A percentile compares a stretch with the other conserved stretches of the same genome.
Conservation (phyloP, 2,329 filamentous ascomycete species). For the Pleomassaria siparia region DNA sequence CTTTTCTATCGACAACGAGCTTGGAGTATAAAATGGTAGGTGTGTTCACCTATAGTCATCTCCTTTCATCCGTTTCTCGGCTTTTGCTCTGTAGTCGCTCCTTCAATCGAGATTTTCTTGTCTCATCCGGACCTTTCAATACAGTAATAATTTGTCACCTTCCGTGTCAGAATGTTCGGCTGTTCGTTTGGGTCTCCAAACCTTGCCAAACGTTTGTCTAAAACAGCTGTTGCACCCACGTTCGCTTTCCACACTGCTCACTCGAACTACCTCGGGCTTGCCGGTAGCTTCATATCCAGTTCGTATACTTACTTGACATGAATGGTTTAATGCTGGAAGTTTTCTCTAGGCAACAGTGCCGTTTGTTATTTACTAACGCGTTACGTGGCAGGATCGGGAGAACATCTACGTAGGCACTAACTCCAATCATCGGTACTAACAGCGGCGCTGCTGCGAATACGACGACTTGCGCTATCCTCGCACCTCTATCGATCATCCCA, state of each 20-base stretch:
- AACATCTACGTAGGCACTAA: constrained; percentile 19
- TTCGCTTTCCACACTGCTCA: constrained; percentile 20
- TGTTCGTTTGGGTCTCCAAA: constrained; percentile 20
- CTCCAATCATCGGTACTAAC: constrained; percentile 16
- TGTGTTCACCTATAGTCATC: too few species aligned
- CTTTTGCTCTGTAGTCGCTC: not conserved
- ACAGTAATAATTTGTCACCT: not conserved
- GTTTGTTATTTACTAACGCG: constrained; percentile 20
- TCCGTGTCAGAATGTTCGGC: constrained; percentile 8
- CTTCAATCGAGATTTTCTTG: not conserved
- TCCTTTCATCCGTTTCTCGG: not conserved
- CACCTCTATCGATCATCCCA: constrained; percentile 15
- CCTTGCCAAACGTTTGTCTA: constrained; percentile 15
- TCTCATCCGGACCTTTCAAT: not conserved
- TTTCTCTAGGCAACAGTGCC: constrained; percentile 13
- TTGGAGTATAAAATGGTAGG: not conserved
- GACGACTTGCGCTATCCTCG: constrained; percentile 14
- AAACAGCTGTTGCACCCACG: constrained; percentile 11
- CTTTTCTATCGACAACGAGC: not conserved
- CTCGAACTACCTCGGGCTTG: constrained; percentile 14
- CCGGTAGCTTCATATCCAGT: constrained; percentile 16
- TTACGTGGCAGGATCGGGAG: constrained; percentile 9
- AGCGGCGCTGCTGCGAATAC: constrained; percentile 9
- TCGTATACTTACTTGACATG: not conserved
- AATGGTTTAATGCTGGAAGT: not conserved